phyloP scores from a whole-genome alignment of 257 asterid species.

The Henckelia pumila region DNA sequence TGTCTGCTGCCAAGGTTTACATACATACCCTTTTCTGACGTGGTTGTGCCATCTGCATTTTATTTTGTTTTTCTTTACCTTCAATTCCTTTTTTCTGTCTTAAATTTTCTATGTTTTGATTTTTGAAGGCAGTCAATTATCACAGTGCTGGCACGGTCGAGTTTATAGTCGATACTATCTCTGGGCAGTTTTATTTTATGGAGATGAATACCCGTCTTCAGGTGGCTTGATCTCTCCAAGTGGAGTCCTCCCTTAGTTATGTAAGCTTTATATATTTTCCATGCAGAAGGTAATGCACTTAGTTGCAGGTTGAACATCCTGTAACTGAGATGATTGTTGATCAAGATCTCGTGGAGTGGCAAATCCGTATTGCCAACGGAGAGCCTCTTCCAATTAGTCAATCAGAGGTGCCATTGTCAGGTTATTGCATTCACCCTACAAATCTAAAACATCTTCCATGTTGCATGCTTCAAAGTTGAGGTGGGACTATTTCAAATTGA shows the following conservation, averaged over 20 bases:
- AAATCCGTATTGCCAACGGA: constrained; percentile 91
- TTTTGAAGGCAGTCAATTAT: constrained; percentile 82
- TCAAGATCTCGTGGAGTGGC: constrained; percentile 99
- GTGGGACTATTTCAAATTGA: constrained; percentile 18
- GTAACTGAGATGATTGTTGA: constrained; percentile 99
- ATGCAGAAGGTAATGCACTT: constrained; percentile 22
- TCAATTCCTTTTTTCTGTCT: constrained; percentile 2
- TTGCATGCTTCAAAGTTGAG: constrained; percentile 20
- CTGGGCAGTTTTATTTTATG: constrained; percentile 93
- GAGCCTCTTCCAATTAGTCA: constrained; percentile 90
- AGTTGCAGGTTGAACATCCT: constrained; percentile 90
- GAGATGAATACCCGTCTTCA: constrained; percentile 99
- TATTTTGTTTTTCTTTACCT: constrained; percentile 1
- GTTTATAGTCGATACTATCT: constrained; percentile 83
- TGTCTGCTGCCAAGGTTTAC: constrained; percentile 94
- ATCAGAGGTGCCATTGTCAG: constrained; percentile 82
- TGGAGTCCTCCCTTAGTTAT: constrained; percentile 20
- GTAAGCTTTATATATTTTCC: constrained; percentile 20
- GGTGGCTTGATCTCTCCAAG: constrained; percentile 46
- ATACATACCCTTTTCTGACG: constrained; percentile 16
- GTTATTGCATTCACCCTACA: constrained; percentile 33
- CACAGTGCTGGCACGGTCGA: constrained; percentile 96
- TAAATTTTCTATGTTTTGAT: constrained; percentile 25
- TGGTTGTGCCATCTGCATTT: constrained; percentile 21
- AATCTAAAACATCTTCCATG: background rate